These are phyloP conservation scores for Cutaneotrichosporon curvatum DNA, from an alignment of 1,284 basidiomycete genomes.

Conservation along the genomic window DNA sequence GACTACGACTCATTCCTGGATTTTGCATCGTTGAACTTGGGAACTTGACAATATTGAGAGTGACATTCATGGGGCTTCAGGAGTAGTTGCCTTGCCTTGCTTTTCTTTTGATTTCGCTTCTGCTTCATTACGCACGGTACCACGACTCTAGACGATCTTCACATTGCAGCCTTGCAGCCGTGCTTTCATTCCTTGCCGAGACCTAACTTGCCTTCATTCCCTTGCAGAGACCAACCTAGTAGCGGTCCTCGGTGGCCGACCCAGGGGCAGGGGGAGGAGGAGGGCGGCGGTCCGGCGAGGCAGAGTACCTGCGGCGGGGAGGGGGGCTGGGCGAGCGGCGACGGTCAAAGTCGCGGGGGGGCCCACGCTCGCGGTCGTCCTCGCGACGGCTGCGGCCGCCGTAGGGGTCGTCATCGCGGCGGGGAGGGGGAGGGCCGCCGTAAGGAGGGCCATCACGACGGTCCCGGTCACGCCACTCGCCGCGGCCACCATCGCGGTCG, in stretches of 20 bases:
- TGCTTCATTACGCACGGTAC: too few relatives aligned
- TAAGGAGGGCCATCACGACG: constrained; percentile 41
- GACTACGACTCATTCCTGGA: too few relatives aligned
- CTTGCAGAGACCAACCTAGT: background rate
- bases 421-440: constrained; percentile 7
- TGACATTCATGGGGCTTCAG: too few relatives aligned
- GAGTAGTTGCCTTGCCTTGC: too few relatives aligned
- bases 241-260: background rate
- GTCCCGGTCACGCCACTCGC: constrained; percentile 27
- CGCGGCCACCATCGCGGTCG: constrained; percentile 11
- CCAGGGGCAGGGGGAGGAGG: constrained; percentile 10
- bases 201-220: too few relatives aligned
- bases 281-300: constrained; percentile 34
- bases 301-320: constrained; percentile 24
- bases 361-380: constrained; percentile 19
- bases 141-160: too few relatives aligned
- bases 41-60: too few relatives aligned
- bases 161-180: background rate
- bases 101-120: too few relatives aligned
- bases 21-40: too few relatives aligned
- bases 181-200: too few relatives aligned
- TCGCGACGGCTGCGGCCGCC: constrained; percentile 30
- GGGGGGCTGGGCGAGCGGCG: constrained; percentile 15
- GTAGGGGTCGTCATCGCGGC: constrained; percentile 32
- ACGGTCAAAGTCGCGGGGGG: constrained; percentile 8